Evolutionary conservation across 305 asterid species (phyloP).

Genomic region (Salvia sclarea): DNA sequence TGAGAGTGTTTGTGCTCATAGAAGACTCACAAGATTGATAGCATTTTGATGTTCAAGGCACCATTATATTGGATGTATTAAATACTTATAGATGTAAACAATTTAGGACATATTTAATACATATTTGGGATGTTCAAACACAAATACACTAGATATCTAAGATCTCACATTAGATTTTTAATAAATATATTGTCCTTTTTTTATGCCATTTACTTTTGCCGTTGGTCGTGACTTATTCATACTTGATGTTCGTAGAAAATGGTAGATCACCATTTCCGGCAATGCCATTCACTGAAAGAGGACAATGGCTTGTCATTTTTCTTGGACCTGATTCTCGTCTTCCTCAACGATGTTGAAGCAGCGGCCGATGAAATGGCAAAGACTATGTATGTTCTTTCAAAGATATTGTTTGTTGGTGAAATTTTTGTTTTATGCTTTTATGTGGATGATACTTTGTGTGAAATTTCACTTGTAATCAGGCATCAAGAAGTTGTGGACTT

Average conservation of each 20-base stretch:
- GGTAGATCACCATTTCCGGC: slow-evolving; percentile 40
- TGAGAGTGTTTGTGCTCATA: no score
- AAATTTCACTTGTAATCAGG: slow-evolving; percentile 34
- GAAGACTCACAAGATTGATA: neutral
- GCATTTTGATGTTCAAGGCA: neutral
- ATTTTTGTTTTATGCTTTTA: neutral
- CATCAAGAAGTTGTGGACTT: slow-evolving; percentile 40
- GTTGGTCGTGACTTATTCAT: neutral
- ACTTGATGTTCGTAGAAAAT: slow-evolving; percentile 38
- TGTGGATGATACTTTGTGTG: neutral
- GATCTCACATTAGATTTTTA: slow-evolving; percentile 1
- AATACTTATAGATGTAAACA: neutral
- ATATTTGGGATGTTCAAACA: neutral
- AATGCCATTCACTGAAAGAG: slow-evolving; percentile 44
- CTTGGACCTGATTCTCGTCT: slow-evolving; percentile 39
- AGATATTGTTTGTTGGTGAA: neutral
- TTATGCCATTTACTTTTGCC: neutral
- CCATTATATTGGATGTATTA: neutral
- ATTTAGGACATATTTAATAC: neutral
- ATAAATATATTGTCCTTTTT: neutral
- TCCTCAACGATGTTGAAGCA: slow-evolving; percentile 34
- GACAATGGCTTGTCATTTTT: slow-evolving; percentile 42
- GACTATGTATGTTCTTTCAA: slow-evolving; percentile 38
- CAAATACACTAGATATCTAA: neutral
- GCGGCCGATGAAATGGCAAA: slow-evolving; percentile 31